phyloP scores from a whole-genome alignment of 1,284 basidiomycete genomes.

The Chiua sp. region DNA sequence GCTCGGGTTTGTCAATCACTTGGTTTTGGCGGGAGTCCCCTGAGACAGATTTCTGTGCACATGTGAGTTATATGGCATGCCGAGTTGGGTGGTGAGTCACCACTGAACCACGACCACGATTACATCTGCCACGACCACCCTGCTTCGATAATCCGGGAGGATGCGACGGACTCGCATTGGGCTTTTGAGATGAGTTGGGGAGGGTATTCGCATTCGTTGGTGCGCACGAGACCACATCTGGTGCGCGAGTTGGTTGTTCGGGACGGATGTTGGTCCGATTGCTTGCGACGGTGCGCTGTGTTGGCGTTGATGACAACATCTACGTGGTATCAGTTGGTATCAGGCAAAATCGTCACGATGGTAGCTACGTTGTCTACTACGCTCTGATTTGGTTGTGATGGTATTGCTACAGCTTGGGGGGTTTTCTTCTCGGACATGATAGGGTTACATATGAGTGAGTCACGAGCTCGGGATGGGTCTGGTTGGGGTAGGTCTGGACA shows the following conservation, averaged over 20 bases:
- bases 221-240: constrained; percentile 1
- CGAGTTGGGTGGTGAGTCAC: constrained; percentile 8
- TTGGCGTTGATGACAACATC: constrained; percentile 7
- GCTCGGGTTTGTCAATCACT: constrained; percentile 2
- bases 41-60: constrained; percentile 10
- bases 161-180: constrained; percentile 6
- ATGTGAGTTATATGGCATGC: background rate
- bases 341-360: background rate
- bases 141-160: constrained; percentile 22
- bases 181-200: background rate
- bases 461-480: background rate
- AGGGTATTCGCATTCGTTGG: background rate
- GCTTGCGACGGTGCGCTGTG: background rate
- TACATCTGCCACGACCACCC: background rate
- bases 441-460: constrained; percentile 6
- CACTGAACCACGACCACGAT: background rate
- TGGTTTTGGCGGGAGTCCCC: background rate
- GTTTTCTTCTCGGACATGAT: background rate
- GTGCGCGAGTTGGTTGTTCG: background rate
- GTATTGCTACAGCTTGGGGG: background rate
- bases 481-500: constrained; percentile 1
- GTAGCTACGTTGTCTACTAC: constrained; percentile 2
- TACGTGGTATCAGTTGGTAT: constrained; percentile 8
- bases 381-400: background rate
- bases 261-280: too few relatives aligned